Evolutionary conservation across 192 early-diverging fungal species (phyloP).

Genomic region (Piromyces sp.): DNA sequence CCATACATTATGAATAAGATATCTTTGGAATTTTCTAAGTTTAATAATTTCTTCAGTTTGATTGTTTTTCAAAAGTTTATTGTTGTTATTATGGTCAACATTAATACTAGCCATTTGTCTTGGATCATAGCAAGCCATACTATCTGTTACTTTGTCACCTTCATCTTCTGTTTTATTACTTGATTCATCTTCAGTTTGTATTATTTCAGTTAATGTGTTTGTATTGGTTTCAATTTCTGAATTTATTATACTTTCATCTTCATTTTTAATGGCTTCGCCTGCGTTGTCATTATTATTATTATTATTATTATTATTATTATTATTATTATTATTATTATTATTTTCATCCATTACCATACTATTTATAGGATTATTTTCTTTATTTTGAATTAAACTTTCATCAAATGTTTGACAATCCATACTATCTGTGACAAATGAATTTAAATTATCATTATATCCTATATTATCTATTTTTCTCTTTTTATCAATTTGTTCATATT

Average conservation of each 20-base stretch:
- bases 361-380: not conserved
- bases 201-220: too few species aligned
- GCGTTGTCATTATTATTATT: not conserved
- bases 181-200: too few species aligned
- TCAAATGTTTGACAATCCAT: not conserved
- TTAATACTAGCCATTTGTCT: not conserved
- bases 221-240: not conserved
- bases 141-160: not conserved
- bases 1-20: slow-evolving; percentile 15
- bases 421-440: too few species aligned
- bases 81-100: not conserved
- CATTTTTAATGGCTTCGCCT: not conserved
- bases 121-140: not conserved
- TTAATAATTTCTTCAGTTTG: not conserved
- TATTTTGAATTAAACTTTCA: not conserved
- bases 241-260: not conserved
- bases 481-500: not conserved
- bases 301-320: not conserved
- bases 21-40: slow-evolving; percentile 6
- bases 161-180: not conserved
- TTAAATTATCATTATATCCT: not conserved
- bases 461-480: not conserved
- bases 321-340: not conserved
- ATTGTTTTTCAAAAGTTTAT: not conserved
- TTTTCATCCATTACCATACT: not conserved